phyloP scores from a whole-genome alignment of 768 basidiomycete species.

The Chiua virens region DNA sequence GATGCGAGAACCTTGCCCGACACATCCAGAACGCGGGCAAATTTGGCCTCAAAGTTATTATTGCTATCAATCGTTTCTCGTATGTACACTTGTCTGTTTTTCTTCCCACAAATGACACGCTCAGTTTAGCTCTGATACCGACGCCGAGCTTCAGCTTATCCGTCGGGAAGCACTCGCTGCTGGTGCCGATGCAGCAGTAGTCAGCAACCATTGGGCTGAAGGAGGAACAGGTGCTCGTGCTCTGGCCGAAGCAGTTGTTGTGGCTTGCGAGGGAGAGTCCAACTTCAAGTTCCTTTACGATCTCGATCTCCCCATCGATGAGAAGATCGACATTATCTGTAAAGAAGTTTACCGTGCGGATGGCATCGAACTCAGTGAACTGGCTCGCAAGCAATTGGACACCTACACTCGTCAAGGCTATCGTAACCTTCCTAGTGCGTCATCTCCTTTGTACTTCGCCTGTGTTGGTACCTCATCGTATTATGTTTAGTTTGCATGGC shows the following conservation, averaged over 20 bases:
- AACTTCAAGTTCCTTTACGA: slow-evolving; percentile 94
- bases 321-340: slow-evolving; percentile 86
- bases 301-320: slow-evolving; percentile 74
- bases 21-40: slow-evolving; percentile 95
- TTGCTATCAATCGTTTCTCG: slow-evolving; percentile 95
- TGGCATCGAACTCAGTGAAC: slow-evolving; percentile 82
- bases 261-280: slow-evolving; percentile 78
- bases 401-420: slow-evolving; percentile 93
- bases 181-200: slow-evolving; percentile 92
- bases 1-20: slow-evolving; percentile 88
- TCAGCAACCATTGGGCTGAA: slow-evolving; percentile 97
- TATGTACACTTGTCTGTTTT: slow-evolving; percentile 42
- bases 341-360: slow-evolving; percentile 94
- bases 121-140: slow-evolving; percentile 74
- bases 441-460: not conserved
- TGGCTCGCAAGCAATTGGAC: slow-evolving; percentile 82
- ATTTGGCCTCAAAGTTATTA: slow-evolving; percentile 94
- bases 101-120: not conserved
- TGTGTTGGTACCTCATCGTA: slow-evolving; percentile 4
- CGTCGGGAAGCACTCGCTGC: slow-evolving; percentile 75
- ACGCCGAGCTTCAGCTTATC: slow-evolving; percentile 85
- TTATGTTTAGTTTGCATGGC: slow-evolving; percentile 80
- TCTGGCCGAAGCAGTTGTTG: slow-evolving; percentile 90
- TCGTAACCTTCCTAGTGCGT: slow-evolving; percentile 71
- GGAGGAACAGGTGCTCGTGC: slow-evolving; percentile 89